Evolutionary conservation across 2,329 filamentous ascomycete species (phyloP), one percentile per base, ranked within the genome.

Genomic region (Colletotrichum lini): DNA sequence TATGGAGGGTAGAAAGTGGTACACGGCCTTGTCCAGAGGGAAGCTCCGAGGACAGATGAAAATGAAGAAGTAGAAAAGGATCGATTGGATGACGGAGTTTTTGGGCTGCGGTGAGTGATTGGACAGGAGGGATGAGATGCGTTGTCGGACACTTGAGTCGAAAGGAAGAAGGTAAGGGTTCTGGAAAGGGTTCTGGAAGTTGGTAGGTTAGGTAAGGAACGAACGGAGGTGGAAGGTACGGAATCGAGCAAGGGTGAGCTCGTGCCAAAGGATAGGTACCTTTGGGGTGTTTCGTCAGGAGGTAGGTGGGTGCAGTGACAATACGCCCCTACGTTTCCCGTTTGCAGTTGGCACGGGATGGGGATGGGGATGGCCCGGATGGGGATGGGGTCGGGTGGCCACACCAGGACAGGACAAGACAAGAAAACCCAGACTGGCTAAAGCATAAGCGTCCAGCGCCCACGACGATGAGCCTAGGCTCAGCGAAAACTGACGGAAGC

Each of bases 401-500:
- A 13, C 18, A n/a, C 18, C 45, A 21, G 38, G n/a, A 35, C 53
- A 50, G 38, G 53, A 16, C 26, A 35, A 23, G 56, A 40, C 13
- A 53, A 26, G 30, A 23, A 16, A 44, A n/a, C 6, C 18, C 35
- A 45, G 15, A 45, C 21, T n/a, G 40, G 38, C 26, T 30, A 30
- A 7, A 30, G 5, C 35, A 38, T 10, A 10, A 38, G 35, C 35
- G 44, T 47, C 38, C 26, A 47, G 38, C 15, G 58, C 15, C 49
- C 23, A 52, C 13, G 12, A 50, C 45, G 45, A n/a, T 47, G 40
- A 42, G 30, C 42, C 40, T 35, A 47, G 10, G 40, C 40, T 5
- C 35, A 58, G 38, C 30, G 44, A 61, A 66, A 66, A 49, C 67
- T 42, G 54, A 66, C 56, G 49, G 63, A 70, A 70, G 35, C 52